phyloP scores from a whole-genome alignment of 2,329 filamentous ascomycete genomes.

The Venturiaceae sp. region DNA sequence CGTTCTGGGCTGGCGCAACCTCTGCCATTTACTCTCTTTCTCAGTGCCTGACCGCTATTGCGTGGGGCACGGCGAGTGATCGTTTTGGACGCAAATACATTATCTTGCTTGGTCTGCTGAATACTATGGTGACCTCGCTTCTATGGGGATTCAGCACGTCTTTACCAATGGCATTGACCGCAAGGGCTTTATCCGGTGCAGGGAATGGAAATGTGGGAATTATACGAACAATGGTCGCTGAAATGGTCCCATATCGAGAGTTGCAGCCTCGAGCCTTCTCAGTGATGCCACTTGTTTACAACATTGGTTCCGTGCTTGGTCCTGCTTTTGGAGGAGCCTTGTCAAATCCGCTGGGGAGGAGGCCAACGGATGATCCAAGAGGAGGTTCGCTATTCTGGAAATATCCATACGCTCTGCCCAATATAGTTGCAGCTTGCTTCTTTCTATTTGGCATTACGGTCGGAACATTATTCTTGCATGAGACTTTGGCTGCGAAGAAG shows the following conservation, averaged over 20 bases:
- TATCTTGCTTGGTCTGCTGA: constrained; percentile 61
- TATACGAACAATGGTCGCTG: constrained; percentile 82
- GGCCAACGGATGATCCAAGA: constrained; percentile 53
- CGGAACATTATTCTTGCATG: constrained; percentile 74
- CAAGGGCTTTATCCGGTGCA: constrained; percentile 69
- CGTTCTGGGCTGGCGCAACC: constrained; percentile 74
- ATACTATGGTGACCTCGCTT: constrained; percentile 73
- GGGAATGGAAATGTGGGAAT: constrained; percentile 83
- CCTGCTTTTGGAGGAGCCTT: constrained; percentile 82
- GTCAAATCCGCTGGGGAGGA: constrained; percentile 67
- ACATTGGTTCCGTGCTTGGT: constrained; percentile 76
- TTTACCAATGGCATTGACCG: constrained; percentile 67
- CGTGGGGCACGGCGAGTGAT: constrained; percentile 80
- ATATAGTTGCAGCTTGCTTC: constrained; percentile 64
- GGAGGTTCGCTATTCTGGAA: constrained; percentile 52
- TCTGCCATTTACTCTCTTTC: constrained; percentile 73
- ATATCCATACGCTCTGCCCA: constrained; percentile 79
- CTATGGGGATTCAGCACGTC: constrained; percentile 77
- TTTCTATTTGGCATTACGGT: constrained; percentile 69
- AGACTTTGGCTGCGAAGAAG: constrained; percentile 69
- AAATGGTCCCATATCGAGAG: constrained; percentile 66
- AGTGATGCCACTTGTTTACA: constrained; percentile 89
- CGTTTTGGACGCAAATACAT: constrained; percentile 77
- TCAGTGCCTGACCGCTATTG: constrained; percentile 73
- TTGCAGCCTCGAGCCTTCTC: constrained; percentile 84